Evolutionary conservation across 1,284 basidiomycete species (phyloP).

Genomic region (Cystobasidium sp.): DNA sequence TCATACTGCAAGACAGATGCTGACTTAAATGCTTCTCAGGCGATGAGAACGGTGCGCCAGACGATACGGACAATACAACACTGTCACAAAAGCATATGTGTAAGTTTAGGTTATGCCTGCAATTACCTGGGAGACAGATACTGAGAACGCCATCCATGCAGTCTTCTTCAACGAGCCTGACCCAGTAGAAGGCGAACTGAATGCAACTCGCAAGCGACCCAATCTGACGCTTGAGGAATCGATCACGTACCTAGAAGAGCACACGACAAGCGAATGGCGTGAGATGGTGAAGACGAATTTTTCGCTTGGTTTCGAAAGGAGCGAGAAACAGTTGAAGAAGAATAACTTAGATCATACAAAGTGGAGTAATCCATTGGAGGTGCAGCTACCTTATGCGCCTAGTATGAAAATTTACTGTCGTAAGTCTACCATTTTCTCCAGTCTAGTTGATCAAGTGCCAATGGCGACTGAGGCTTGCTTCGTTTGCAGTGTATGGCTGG

Average conservation of each 20-base stretch:
- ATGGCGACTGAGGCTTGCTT: not conserved
- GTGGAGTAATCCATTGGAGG: slow-evolving; percentile 96
- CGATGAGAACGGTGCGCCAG: slow-evolving; percentile 64
- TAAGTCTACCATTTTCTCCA: not conserved
- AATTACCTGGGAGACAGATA: not conserved
- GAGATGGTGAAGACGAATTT: slow-evolving; percentile 90
- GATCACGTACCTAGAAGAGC: slow-evolving; percentile 68
- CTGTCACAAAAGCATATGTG: slow-evolving; percentile 44
- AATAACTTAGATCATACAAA: slow-evolving; percentile 63
- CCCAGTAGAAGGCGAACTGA: slow-evolving; percentile 54
- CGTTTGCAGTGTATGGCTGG: slow-evolving; percentile 73
- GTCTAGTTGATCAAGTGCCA: not conserved
- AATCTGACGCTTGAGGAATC: slow-evolving; percentile 84
- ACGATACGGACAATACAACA: slow-evolving; percentile 69
- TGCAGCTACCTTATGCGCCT: slow-evolving; percentile 83
- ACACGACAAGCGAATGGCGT: slow-evolving; percentile 63
- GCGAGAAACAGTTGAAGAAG: slow-evolving; percentile 62
- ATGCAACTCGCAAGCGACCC: slow-evolving; percentile 56
- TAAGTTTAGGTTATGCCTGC: not conserved
- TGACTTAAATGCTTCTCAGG: slow-evolving; percentile 18
- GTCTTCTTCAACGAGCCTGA: slow-evolving; percentile 50
- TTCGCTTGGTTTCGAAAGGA: slow-evolving; percentile 87
- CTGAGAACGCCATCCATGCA: not conserved
- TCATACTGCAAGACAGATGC: not conserved
- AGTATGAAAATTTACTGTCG: slow-evolving; percentile 87